Evolutionary conservation across 768 basidiomycete genomes (phyloP).

Genomic region (Udeniomyces megalosporus): DNA sequence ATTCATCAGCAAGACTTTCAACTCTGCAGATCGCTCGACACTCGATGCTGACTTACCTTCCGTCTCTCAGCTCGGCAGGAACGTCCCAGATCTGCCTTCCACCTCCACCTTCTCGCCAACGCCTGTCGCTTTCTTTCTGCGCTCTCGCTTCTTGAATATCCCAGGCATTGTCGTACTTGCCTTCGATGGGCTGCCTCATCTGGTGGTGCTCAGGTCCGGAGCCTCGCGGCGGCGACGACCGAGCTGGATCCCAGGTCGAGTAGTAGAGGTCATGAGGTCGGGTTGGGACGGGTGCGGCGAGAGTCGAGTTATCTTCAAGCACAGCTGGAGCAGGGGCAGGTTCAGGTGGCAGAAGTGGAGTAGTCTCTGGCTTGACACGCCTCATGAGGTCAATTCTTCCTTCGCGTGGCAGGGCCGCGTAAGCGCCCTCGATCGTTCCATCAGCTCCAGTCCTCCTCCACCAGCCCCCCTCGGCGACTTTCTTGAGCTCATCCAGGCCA

Average conservation of each 20-base stretch:
- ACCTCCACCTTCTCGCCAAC: background rate
- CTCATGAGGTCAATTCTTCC: conserved; percentile 79
- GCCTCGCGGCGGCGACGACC: conserved; percentile 23
- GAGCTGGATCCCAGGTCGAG: conserved; percentile 67
- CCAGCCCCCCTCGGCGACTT: conserved; percentile 44
- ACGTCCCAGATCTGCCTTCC: conserved; percentile 12
- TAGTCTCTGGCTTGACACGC: conserved; percentile 28
- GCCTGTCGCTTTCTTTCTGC: background rate
- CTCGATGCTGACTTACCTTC: conserved; percentile 21
- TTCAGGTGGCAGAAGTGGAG: background rate
- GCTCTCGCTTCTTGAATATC: background rate
- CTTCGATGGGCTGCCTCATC: conserved; percentile 6
- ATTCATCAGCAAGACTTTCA: conserved; percentile 40
- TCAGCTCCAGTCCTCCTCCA: conserved; percentile 24
- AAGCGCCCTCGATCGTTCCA: conserved; percentile 38
- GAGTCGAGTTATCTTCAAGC: conserved; percentile 35
- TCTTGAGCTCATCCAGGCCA: conserved; percentile 49
- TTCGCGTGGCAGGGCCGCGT: conserved; percentile 64
- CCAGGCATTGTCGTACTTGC: conserved; percentile 8
- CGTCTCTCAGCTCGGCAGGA: conserved; percentile 17
- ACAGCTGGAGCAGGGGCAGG: conserved; percentile 30
- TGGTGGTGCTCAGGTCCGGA: background rate
- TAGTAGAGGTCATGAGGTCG: conserved; percentile 44
- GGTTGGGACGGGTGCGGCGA: conserved; percentile 27
- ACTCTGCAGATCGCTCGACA: conserved; percentile 3